Percentiles rank a stretch among this genome's conserved stretches.
Evolutionary conservation across 2,329 filamentous ascomycete genomes (phyloP).

Genomic region (Aureobasidium sp.): DNA sequence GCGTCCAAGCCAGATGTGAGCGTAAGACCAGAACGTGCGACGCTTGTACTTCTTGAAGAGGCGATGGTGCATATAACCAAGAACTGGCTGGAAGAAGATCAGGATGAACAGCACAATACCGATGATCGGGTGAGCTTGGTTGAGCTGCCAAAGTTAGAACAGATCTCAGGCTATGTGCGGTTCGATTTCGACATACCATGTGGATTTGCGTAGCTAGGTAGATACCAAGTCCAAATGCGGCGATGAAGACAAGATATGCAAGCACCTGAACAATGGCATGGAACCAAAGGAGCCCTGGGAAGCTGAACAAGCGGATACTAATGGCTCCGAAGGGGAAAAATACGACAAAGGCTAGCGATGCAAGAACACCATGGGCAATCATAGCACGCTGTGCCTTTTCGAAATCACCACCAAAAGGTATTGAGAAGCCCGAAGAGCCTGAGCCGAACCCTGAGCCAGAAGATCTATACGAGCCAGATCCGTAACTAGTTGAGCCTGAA

Average conservation of each 20-base stretch:
- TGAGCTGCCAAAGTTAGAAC: conserved; percentile 23
- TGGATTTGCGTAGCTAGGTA: conserved; percentile 38
- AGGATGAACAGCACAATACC: conserved; percentile 45
- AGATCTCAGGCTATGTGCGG: too few species aligned
- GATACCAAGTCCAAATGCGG: conserved; percentile 46
- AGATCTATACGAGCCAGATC: not conserved
- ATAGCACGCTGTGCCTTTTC: conserved; percentile 16
- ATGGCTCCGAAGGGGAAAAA: conserved; percentile 41
- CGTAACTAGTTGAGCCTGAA: conserved; percentile 2
- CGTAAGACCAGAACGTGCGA: conserved; percentile 38
- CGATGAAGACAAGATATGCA: conserved; percentile 41
- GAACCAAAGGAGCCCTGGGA: conserved; percentile 38
- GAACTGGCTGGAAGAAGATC: conserved; percentile 49
- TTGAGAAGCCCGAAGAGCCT: not conserved
- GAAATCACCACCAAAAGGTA: conserved; percentile 5
- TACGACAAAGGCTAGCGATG: conserved; percentile 38
- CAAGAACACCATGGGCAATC: conserved; percentile 38
- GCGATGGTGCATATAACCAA: conserved; percentile 46
- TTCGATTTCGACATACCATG: conserved; percentile 21
- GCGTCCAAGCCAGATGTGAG: conserved; percentile 24
- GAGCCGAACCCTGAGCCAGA: not conserved
- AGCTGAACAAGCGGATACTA: conserved; percentile 36
- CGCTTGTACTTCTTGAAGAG: conserved; percentile 41
- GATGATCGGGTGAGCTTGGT: conserved; percentile 45
- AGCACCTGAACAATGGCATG: conserved; percentile 43